Evolutionary conservation across 805 yeast genomes (phyloP), one percentile per base, ranked within the genome.

Genomic region (Monosporozyma yasuniensis): DNA sequence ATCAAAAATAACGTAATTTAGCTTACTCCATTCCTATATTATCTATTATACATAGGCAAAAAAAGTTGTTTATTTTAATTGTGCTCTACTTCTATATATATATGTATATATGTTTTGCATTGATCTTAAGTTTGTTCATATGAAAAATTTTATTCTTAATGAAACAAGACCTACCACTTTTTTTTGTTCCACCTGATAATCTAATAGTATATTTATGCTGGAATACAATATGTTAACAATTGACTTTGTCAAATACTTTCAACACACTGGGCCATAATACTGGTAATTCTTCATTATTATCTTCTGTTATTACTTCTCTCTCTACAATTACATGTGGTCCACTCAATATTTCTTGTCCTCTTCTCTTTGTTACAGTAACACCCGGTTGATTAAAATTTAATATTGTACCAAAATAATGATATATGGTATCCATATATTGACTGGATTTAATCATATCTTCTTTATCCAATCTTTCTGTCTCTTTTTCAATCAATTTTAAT

Each of bases 401-500:
- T 19, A 16, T 35, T 38, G 16, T 37, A 35, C 23, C 41, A 32
- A 53, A 44, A 44, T 56, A 57, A 10, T 48, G 46, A 22, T 56
- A 48, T 23, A 61, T 23, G 3, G 50, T 28, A 34, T 53, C 54
- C 42, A 54, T 56, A 47, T 61, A 48, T 11, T 23, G 22, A 18
- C 41, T 46, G 2, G 66, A 62, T n/a, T 42, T 34, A 12, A 25
- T 23, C 27, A 28, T 22, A 48, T 62, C 66, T 4, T 43, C 37
- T 10, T 32, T 35, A 9, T 62, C 62, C 38, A 57, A 39, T 10
- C 30, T n/a, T 7, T 47, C 42, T 2, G 54, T 50, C 47, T 61
- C 67, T 59, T 60, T 54, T 27, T 61, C 61, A 42, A 61, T 53
- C n/a, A 63, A 44, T 4, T 48, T 43, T 10, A 56, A 37, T 43